Conservation (phyloP, 495 filamentous ascomycete species). For the Parathielavia appendiculata region DNA sequence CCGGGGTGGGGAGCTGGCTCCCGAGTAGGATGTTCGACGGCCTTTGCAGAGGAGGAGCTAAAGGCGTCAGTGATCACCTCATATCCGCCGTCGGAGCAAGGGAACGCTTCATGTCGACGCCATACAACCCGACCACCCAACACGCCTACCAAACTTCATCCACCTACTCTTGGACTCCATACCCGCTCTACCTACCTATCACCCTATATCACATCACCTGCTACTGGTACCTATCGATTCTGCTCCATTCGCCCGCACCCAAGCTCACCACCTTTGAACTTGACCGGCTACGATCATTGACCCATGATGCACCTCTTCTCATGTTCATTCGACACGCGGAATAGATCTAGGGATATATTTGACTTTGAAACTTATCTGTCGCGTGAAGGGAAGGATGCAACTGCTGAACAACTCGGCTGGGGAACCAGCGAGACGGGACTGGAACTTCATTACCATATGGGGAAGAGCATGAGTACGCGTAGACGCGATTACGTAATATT, state of each 20-base stretch:
- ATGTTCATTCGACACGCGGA: too few species aligned
- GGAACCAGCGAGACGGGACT: too few species aligned
- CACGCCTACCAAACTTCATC: not conserved
- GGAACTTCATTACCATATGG: too few species aligned
- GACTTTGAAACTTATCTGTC: too few species aligned
- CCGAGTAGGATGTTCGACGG: not conserved
- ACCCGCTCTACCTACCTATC: not conserved
- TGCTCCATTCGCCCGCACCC: too few species aligned
- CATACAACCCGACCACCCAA: not conserved
- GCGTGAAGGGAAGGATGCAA: too few species aligned
- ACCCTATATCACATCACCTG: not conserved
- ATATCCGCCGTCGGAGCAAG: not conserved
- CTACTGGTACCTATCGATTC: not conserved
- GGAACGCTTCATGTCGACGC: not conserved
- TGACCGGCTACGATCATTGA: too few species aligned
- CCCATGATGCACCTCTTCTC: too few species aligned
- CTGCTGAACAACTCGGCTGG: too few species aligned
- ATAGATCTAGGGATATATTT: too few species aligned
- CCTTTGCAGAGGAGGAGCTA: not conserved
- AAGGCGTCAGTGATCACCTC: not conserved
- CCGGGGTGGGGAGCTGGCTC: not conserved
- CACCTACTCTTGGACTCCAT: not conserved
- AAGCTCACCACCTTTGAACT: too few species aligned
- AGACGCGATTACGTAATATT: constrained; percentile 3
- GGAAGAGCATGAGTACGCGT: too few species aligned